A percentile compares a stretch with the other conserved stretches of the same genome.
Conservation (phyloP, 805 yeast species). For the Scheffersomyces ergatensis region DNA sequence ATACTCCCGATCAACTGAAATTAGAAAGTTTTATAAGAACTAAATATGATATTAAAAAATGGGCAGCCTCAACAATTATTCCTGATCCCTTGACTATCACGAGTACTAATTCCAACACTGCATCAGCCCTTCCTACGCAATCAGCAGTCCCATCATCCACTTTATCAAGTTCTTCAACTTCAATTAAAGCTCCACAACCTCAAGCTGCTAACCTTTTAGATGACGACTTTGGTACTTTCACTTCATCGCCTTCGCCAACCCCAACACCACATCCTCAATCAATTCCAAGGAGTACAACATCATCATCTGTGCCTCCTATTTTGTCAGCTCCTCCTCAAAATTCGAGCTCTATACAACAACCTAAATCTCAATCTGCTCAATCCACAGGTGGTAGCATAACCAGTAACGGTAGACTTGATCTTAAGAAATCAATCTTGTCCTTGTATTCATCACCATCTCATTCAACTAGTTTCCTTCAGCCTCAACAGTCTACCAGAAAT, state of each 20-base stretch:
- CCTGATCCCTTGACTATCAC: constrained; percentile 57
- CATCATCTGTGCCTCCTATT: constrained; percentile 1
- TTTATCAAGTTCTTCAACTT: background rate
- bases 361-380: constrained; percentile 26
- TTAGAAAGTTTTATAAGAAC: constrained; percentile 88
- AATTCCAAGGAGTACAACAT: constrained; percentile 5
- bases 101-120: background rate
- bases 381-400: constrained; percentile 32
- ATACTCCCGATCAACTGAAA: constrained; percentile 80
- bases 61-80: constrained; percentile 59
- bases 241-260: constrained; percentile 23
- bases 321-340: constrained; percentile 1
- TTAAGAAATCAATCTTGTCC: constrained; percentile 88
- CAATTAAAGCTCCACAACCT: constrained; percentile 2
- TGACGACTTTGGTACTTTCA: constrained; percentile 42
- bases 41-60: constrained; percentile 86
- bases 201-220: constrained; percentile 23
- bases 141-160: background rate
- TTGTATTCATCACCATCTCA: constrained; percentile 66
- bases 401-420: constrained; percentile 61
- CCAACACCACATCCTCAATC: constrained; percentile 12
- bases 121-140: background rate
- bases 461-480: constrained; percentile 39
- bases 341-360: constrained; percentile 3
- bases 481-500: constrained; percentile 3